These are phyloP conservation scores for Lagenidium giganteum DNA, from an alignment of 352 stramenopile species.

Conservation along the genomic window DNA sequence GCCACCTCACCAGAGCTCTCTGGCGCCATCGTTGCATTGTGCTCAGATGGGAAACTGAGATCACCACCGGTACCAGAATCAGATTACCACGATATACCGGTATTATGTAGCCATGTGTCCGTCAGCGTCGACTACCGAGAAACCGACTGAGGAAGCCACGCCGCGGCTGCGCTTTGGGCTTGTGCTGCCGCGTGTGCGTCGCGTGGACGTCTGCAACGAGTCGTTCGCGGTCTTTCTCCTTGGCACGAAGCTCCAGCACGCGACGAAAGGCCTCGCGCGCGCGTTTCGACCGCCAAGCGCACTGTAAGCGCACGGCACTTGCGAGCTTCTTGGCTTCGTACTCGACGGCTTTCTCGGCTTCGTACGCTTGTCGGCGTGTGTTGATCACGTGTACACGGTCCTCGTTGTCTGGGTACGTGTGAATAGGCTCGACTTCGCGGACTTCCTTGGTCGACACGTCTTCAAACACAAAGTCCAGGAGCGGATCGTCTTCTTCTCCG, in stretches of 20 bases:
- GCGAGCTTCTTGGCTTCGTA: constrained; percentile 42
- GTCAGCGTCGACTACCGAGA: neutral
- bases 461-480: constrained; percentile 47
- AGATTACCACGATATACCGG: too few species aligned
- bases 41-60: too few species aligned
- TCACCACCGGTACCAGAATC: too few species aligned
- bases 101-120: constrained; percentile 5
- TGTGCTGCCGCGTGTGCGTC: constrained; percentile 12
- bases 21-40: too few species aligned
- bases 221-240: constrained; percentile 55
- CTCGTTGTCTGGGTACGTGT: constrained; percentile 18
- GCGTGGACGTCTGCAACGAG: constrained; percentile 20
- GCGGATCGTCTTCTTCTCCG: constrained; percentile 8
- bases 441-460: constrained; percentile 45
- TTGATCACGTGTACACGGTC: constrained; percentile 32
- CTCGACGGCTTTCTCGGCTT: constrained; percentile 19
- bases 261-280: constrained; percentile 50
- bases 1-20: too few species aligned
- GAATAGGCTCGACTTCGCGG: constrained; percentile 22
- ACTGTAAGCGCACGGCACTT: constrained; percentile 66
- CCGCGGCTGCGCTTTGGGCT: neutral
- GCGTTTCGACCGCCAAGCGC: constrained; percentile 65
- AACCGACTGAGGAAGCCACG: constrained; percentile 17
- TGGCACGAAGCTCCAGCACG: constrained; percentile 48
- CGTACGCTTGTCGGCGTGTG: constrained; percentile 30